These are phyloP conservation scores for Coemansia sp. DNA, from an alignment of 192 early-diverging fungal species.

Conservation along the genomic window DNA sequence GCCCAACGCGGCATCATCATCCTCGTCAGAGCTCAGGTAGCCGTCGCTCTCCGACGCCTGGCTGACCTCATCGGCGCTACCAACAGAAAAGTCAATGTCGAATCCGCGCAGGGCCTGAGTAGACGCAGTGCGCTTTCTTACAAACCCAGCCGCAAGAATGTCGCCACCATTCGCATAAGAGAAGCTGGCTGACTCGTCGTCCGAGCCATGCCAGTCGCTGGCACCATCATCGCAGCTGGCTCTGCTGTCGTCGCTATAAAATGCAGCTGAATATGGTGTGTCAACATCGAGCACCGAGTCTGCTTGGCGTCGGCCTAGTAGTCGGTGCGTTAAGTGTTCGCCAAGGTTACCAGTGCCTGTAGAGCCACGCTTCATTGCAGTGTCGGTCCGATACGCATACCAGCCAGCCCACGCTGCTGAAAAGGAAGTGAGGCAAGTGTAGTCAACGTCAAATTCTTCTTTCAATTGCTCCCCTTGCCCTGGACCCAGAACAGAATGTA, in stretches of 20 bases:
- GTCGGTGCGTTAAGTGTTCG: slow-evolving; percentile 1
- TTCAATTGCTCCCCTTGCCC: neutral
- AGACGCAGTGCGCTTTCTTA: slow-evolving; percentile 44
- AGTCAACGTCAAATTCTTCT: slow-evolving; percentile 5
- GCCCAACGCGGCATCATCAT: neutral
- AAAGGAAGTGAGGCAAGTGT: neutral
- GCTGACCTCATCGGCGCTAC: slow-evolving; percentile 1
- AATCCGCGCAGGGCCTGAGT: slow-evolving; percentile 46
- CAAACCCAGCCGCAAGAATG: slow-evolving; percentile 18
- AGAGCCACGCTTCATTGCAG: slow-evolving; percentile 11
- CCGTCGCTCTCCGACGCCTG: neutral
- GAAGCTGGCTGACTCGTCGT: slow-evolving; percentile 1
- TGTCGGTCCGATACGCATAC: neutral
- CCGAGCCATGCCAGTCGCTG: neutral
- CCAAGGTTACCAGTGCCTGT: neutral
- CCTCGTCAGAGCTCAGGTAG: slow-evolving; percentile 12
- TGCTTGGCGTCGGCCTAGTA: slow-evolving; percentile 5
- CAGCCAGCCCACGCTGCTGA: slow-evolving; percentile 8
- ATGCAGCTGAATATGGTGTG: neutral
- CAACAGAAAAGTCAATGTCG: slow-evolving; percentile 28
- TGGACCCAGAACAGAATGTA: neutral
- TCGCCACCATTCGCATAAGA: neutral
- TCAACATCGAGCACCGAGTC: neutral
- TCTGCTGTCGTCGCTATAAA: slow-evolving; percentile 9
- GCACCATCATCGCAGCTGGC: neutral